Evolutionary conservation across 202 grass and related monocot genomes (phyloP).

Genomic region (Alloteropsis angusta): DNA sequence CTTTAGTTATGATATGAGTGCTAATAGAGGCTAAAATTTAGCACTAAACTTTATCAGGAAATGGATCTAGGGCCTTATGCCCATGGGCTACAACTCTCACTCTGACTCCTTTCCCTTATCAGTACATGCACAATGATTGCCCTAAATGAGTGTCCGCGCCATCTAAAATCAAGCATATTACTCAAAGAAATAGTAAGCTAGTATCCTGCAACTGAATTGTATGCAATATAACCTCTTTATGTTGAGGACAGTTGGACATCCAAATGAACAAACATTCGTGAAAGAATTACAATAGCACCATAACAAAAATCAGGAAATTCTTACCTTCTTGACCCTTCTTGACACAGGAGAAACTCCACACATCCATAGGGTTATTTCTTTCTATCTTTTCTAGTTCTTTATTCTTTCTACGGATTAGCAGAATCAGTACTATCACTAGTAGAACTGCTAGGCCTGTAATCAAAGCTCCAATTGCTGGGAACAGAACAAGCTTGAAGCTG

Average conservation of each 20-base stretch:
- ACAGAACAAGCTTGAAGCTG: slow-evolving; percentile 44
- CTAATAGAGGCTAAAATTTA: too few relatives aligned
- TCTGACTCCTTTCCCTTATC: not conserved
- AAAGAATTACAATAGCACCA: slow-evolving; percentile 3
- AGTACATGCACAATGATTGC: not conserved
- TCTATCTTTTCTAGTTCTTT: slow-evolving; percentile 67
- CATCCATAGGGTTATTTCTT: slow-evolving; percentile 26
- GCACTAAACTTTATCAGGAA: too few relatives aligned
- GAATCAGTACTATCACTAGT: slow-evolving; percentile 62
- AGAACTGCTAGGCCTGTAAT: slow-evolving; percentile 63
- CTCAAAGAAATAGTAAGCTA: not conserved
- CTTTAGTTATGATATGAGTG: too few relatives aligned
- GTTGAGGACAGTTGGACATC: not conserved
- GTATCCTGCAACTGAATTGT: not conserved
- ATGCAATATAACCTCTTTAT: not conserved
- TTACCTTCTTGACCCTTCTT: slow-evolving; percentile 71
- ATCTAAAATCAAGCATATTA: not conserved
- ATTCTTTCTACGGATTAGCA: slow-evolving; percentile 78
- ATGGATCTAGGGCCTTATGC: not conserved
- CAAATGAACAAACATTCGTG: not conserved
- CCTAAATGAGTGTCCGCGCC: slow-evolving; percentile 1
- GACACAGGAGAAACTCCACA: slow-evolving; percentile 34
- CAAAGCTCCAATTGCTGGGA: slow-evolving; percentile 59
- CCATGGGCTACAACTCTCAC: not conserved
- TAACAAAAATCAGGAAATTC: slow-evolving; percentile 13